Evolutionary conservation across 2,329 filamentous ascomycete genomes (phyloP).

Genomic region (Intubia oerlemansii): DNA sequence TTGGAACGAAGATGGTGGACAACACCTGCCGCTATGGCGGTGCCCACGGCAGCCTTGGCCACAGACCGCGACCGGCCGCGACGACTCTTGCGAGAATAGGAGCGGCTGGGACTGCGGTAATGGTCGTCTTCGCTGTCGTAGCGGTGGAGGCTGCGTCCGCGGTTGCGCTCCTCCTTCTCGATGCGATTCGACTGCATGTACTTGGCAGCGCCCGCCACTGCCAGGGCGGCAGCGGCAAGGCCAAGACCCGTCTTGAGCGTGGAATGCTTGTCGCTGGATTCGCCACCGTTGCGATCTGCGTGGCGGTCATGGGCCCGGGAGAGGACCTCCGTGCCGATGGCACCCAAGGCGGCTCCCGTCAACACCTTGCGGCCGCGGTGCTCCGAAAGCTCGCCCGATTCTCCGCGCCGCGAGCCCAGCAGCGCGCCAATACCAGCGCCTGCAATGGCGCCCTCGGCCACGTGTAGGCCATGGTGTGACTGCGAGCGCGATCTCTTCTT

Average conservation of each 20-base stretch:
- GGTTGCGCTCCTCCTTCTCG: constrained; percentile 34
- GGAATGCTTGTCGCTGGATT: constrained; percentile 18
- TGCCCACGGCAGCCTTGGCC: constrained; percentile 36
- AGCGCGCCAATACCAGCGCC: constrained; percentile 41
- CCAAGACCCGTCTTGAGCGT: constrained; percentile 39
- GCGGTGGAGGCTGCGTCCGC: constrained; percentile 32
- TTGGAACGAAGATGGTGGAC: constrained; percentile 34
- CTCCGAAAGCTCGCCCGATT: constrained; percentile 26
- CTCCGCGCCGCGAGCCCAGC: constrained; percentile 28
- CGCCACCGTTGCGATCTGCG: constrained; percentile 25
- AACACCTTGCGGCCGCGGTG: constrained; percentile 35
- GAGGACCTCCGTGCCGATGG: constrained; percentile 37
- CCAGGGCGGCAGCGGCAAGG: constrained; percentile 39
- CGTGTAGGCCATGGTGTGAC: constrained; percentile 30
- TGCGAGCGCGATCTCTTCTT: constrained; percentile 29
- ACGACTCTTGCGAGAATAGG: constrained; percentile 20
- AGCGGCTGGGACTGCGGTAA: constrained; percentile 14
- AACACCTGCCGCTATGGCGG: constrained; percentile 33
- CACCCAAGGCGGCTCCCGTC: constrained; percentile 39
- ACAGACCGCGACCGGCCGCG: constrained; percentile 22
- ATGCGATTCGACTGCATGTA: constrained; percentile 38
- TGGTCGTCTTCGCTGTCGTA: constrained; percentile 16
- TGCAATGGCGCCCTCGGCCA: constrained; percentile 43
- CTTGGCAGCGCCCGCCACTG: constrained; percentile 42
- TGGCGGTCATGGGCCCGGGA: constrained; percentile 40